Conservation (phyloP, 352 stramenopile species). For the Pythium volutum region DNA sequence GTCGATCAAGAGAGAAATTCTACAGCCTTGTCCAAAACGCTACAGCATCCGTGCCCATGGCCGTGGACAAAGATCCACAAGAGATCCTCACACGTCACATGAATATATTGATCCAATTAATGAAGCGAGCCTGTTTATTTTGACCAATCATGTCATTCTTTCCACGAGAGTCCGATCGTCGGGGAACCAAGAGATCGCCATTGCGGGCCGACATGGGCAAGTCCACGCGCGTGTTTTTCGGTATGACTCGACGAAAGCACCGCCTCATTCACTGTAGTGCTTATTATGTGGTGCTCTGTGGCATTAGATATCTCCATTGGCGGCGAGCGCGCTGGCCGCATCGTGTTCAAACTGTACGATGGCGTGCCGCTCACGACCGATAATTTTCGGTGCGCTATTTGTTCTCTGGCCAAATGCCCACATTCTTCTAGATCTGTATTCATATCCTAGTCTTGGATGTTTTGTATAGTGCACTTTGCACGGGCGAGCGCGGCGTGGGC, state of each 20-base stretch:
- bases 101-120: conserved; percentile 2
- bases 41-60: too few species aligned
- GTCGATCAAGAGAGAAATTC: too few species aligned
- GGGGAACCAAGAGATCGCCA: not conserved
- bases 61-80: too few species aligned
- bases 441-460: too few species aligned
- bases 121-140: not conserved
- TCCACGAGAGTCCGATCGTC: not conserved
- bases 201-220: conserved; percentile 14
- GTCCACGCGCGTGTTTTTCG: conserved; percentile 40
- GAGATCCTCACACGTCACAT: not conserved
- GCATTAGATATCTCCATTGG: conserved; percentile 90
- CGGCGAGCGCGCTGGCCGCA: conserved; percentile 56
- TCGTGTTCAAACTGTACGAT: conserved; percentile 63
- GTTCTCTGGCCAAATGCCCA: not conserved
- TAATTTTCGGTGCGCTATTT: conserved; percentile 47
- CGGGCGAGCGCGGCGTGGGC: conserved; percentile 66
- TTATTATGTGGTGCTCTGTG: not conserved
- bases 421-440: too few species aligned
- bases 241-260: conserved; percentile 1
- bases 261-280: not conserved
- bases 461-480: conserved; percentile 41
- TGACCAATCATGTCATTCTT: not conserved
- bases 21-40: too few species aligned
- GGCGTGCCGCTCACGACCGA: conserved; percentile 56